Conservation (phyloP, 1,284 basidiomycete genomes). For the Ustilago curta region DNA sequence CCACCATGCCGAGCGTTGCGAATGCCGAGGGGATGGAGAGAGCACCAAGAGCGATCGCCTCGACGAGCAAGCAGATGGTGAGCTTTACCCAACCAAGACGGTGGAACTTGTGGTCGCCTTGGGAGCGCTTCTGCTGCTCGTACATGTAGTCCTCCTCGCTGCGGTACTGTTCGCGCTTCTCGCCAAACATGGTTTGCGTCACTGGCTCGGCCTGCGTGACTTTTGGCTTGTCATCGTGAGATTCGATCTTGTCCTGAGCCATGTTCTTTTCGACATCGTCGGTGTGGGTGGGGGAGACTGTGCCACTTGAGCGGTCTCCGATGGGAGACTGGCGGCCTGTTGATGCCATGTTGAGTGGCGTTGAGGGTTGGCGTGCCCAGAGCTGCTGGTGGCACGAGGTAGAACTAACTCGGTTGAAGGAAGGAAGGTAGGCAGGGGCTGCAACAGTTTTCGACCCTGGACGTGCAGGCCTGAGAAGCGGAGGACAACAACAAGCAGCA, state of each 20-base stretch:
- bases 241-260: conserved; percentile 23
- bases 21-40: conserved; percentile 55
- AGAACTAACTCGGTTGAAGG: background rate
- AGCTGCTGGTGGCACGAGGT: background rate
- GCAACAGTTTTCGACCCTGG: background rate
- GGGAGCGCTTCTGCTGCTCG: conserved; percentile 46
- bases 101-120: conserved; percentile 57
- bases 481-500: background rate
- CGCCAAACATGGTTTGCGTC: conserved; percentile 47
- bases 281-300: conserved; percentile 33
- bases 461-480: background rate
- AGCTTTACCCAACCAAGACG: conserved; percentile 60
- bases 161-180: conserved; percentile 52
- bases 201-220: conserved; percentile 3
- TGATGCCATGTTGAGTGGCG: conserved; percentile 27
- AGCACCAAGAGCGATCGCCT: conserved; percentile 62
- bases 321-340: conserved; percentile 29
- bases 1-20: conserved; percentile 62
- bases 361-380: background rate
- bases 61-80: conserved; percentile 61
- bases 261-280: conserved; percentile 39
- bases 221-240: conserved; percentile 16
- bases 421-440: no score
- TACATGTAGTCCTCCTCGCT: conserved; percentile 58
- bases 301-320: conserved; percentile 30